Conservation (phyloP, 2,329 filamentous ascomycete genomes). For the Geosmithia flava region DNA sequence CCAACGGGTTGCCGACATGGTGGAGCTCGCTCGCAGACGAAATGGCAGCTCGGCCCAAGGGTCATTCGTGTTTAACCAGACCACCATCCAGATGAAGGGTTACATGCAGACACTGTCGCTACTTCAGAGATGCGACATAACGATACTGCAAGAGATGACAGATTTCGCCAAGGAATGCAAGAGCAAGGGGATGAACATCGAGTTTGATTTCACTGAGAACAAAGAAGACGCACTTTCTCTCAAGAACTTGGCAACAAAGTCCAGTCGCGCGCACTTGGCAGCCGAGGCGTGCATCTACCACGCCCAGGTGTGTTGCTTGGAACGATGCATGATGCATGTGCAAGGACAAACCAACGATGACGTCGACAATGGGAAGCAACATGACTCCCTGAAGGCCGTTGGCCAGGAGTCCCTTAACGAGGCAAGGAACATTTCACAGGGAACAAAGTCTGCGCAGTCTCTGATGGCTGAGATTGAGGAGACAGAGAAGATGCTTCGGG, state of each 20-base stretch:
- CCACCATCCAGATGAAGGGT: slow-evolving; percentile 20
- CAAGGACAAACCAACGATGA: neutral
- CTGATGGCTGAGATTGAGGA: slow-evolving; percentile 32
- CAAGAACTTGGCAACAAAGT: slow-evolving; percentile 33
- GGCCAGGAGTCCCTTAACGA: slow-evolving; percentile 7
- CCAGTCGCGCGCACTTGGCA: slow-evolving; percentile 4
- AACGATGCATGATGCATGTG: neutral
- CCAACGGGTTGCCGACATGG: slow-evolving; percentile 30
- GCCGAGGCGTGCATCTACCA: slow-evolving; percentile 4
- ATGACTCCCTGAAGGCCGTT: neutral
- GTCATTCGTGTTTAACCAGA: slow-evolving; percentile 23
- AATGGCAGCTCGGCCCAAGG: slow-evolving; percentile 3
- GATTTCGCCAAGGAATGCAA: slow-evolving; percentile 3
- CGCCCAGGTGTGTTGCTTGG: slow-evolving; percentile 31
- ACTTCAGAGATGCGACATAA: slow-evolving; percentile 33
- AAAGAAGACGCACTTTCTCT: slow-evolving; percentile 6
- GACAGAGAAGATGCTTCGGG: slow-evolving; percentile 29
- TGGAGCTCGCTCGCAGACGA: slow-evolving; percentile 23
- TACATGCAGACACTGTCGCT: slow-evolving; percentile 29
- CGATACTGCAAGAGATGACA: slow-evolving; percentile 19
- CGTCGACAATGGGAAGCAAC: neutral
- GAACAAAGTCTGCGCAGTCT: slow-evolving; percentile 13
- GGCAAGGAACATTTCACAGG: slow-evolving; percentile 8
- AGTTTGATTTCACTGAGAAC: slow-evolving; percentile 9
- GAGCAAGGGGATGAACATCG: slow-evolving; percentile 7